Evolutionary conservation across 257 asterid species (phyloP), one percentile per base, ranked within the genome.

Genomic region (Jaltomata sinuosa): DNA sequence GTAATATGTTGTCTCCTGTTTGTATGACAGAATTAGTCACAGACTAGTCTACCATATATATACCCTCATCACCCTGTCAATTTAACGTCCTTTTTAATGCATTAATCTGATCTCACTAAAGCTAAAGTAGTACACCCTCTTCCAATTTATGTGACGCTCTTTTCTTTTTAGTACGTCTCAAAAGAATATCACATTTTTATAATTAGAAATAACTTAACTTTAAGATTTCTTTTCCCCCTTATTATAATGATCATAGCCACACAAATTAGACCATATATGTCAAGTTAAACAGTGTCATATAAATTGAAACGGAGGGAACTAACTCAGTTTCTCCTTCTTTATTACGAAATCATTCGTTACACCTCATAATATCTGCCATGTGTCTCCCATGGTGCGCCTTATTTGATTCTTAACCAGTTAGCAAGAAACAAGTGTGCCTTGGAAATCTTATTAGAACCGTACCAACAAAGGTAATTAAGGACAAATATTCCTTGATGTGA

Each of bases 321-420:
- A 83, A 79, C 79, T 18, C 79, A 15, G 79, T 71, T 87, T 85
- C 22, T 80, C 21, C 32, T 77, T 29, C 77, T 42, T 85, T 88
- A 87, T 80, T 78, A 74, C 84, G 18, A 84, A 82, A 85, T 81
- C 81, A 57, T 54, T 19, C 68, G 7, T 83, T 84, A 61, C 54
- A 54, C 82, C 84, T 84, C 45, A 67, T 34, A 80, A 54, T n/a
- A 84, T 85, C 85, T 81, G 89, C 89, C 96, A 89, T 21, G 88
- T 93, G 94, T 90, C 34, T 53, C 45, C n/a, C 83, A 77, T 29
- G 76, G 53, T 76, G 85, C 78, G 27, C 12, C 80, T 55, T 77
- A 82, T 50, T 83, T 86, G 50, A 89, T 84, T 83, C 76, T 85
- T 72, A 82, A 67, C 87, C 92, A 85, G 34, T 87, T 32, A 45